Percentiles rank a stretch among this genome's conserved stretches.
Conservation (phyloP, 2,329 filamentous ascomycete species). For the Fusarium chlamydosporum region DNA sequence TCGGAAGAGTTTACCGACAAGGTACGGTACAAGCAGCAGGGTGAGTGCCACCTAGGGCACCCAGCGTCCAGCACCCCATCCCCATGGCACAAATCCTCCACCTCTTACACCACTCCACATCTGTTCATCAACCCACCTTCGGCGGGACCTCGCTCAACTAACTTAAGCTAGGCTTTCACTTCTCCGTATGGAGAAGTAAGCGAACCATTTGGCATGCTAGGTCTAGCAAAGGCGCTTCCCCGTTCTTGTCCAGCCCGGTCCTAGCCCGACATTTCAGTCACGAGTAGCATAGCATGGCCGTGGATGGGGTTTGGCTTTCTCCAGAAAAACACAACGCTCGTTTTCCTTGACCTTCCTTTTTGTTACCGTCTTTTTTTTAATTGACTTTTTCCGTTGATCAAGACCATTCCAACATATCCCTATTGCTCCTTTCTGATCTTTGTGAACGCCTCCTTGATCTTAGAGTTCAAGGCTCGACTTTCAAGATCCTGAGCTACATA, state of each 20-base stretch:
- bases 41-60: slow-evolving; percentile 21
- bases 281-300: slow-evolving; percentile 34
- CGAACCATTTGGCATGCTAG: slow-evolving; percentile 50
- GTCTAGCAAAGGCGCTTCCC: slow-evolving; percentile 41
- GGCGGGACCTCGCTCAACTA: slow-evolving; percentile 52
- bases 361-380: slow-evolving; percentile 21
- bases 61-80: slow-evolving; percentile 36
- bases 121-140: slow-evolving; percentile 52
- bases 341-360: slow-evolving; percentile 41
- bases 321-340: slow-evolving; percentile 44
- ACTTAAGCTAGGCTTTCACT: slow-evolving; percentile 46
- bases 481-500: slow-evolving; percentile 3
- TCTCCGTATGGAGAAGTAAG: slow-evolving; percentile 49
- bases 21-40: slow-evolving; percentile 6
- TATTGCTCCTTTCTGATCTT: slow-evolving; percentile 16
- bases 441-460: not conserved
- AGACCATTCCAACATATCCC: slow-evolving; percentile 17
- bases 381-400: slow-evolving; percentile 13
- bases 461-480: slow-evolving; percentile 11
- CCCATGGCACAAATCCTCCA: slow-evolving; percentile 48
- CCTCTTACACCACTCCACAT: slow-evolving; percentile 50
- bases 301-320: slow-evolving; percentile 37
- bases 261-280: slow-evolving; percentile 46
- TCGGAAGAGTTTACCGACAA: slow-evolving; percentile 45
- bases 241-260: slow-evolving; percentile 39